Base-by-base conservation (phyloP, 495 filamentous ascomycete species). In the Sabuloglossum arenarium region DNA sequence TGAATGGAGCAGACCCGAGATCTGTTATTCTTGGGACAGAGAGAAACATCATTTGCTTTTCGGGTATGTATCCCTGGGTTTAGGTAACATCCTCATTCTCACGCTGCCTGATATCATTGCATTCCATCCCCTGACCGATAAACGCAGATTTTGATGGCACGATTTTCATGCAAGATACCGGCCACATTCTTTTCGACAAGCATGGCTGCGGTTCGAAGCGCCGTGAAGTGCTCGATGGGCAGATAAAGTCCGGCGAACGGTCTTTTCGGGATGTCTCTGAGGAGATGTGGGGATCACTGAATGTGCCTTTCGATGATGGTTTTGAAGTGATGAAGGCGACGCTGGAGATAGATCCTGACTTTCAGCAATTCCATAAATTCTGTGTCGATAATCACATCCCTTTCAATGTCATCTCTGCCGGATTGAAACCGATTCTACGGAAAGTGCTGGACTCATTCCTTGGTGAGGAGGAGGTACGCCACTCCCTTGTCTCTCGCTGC, bases 141-240 rank as follows among this genome's bases (percentile, higher is more conserved):
- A 8, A 39, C 34, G 34, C 16, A 81, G 81, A 86, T 66, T 86
- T 85, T 61, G 82, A 86, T 62, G 82, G 82, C 59, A 85, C 82
- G 34, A 86, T 86, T 61, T 84, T 81, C 70, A 80, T 85, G 74
- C 80, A 86, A 75, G 82, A 85, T 58, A 85, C 80, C 14, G 82
- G 82, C 47, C 82, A 85, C 65, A 76, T 85, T 63, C 74, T 86
- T 42, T 81, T 85, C 67, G 80, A 85, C 62, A 67, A 68, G 60
- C 73, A 80, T 58, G 82, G 82, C 57, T 85, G 81, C 67, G 81
- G 81, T 56, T 65, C 67, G 5, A 63, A 70, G 29, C 73, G 71
- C 39, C 72, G 80, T 27, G 62, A 76, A 52, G 65, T 74, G 43
- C 75, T 85, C 25, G 82, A 85, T 56, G 69, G 75, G 49, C 77